These are phyloP conservation scores for Acacia crassicarpa DNA, from an alignment of 306 rosid species.

Conservation along the genomic window DNA sequence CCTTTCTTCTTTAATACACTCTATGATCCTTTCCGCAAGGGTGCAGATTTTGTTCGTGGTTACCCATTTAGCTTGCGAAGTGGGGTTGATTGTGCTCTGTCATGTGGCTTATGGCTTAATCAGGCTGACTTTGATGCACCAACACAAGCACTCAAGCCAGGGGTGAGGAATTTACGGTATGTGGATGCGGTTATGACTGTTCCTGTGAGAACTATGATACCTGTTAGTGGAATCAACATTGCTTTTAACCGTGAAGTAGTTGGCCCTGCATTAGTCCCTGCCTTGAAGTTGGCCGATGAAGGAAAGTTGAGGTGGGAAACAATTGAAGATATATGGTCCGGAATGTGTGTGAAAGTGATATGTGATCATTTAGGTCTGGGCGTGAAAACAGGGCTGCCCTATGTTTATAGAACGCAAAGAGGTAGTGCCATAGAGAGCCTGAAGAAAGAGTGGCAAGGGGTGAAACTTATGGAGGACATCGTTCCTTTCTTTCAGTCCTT, in stretches of 20 bases:
- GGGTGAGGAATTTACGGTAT: slow-evolving; percentile 61
- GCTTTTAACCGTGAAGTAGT: slow-evolving; percentile 78
- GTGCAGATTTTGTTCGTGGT: slow-evolving; percentile 97
- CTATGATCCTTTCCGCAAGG: slow-evolving; percentile 87
- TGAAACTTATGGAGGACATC: slow-evolving; percentile 91
- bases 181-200: slow-evolving; percentile 96
- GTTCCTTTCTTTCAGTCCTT: slow-evolving; percentile 94
- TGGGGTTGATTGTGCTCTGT: slow-evolving; percentile 83
- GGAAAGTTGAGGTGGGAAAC: slow-evolving; percentile 98
- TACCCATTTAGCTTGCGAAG: slow-evolving; percentile 95
- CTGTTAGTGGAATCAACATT: slow-evolving; percentile 89
- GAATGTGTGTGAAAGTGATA: slow-evolving; percentile 82
- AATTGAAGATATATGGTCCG: slow-evolving; percentile 92
- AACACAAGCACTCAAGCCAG: slow-evolving; percentile 88
- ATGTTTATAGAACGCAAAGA: slow-evolving; percentile 87
- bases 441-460: slow-evolving; percentile 99
- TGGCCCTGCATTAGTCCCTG: slow-evolving; percentile 89
- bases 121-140: slow-evolving; percentile 94
- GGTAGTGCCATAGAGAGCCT: slow-evolving; percentile 84
- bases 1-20: slow-evolving; percentile 99
- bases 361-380: slow-evolving; percentile 86
- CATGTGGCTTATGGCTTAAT: slow-evolving; percentile 97
- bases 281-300: slow-evolving; percentile 77
- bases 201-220: slow-evolving; percentile 74
- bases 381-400: slow-evolving; percentile 89